Evolutionary conservation across 2,329 filamentous ascomycete genomes (phyloP).

Genomic region (Alternaria atra): DNA sequence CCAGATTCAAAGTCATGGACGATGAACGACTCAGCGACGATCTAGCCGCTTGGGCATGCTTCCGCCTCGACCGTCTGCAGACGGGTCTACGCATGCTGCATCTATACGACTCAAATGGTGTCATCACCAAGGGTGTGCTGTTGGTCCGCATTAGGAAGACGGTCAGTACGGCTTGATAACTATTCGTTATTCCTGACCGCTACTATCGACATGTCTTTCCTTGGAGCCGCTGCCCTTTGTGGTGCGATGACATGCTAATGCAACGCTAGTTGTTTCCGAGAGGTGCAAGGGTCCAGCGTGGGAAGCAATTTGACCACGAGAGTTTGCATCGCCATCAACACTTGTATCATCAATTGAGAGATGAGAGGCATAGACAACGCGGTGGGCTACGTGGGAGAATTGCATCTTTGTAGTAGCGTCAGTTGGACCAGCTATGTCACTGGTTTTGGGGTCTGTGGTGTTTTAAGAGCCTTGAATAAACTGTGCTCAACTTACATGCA

Average conservation of each 20-base stretch:
- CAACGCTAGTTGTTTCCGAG: conserved; percentile 4
- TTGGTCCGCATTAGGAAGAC: conserved; percentile 77
- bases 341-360: neutral
- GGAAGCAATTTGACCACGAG: neutral
- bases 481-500: neutral
- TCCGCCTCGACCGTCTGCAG: conserved; percentile 81
- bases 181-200: conserved; percentile 7
- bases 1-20: conserved; percentile 84
- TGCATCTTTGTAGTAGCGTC: neutral
- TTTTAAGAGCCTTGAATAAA: neutral
- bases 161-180: conserved; percentile 39
- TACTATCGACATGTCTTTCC: neutral
- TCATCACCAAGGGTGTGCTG: conserved; percentile 71
- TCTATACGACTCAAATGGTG: conserved; percentile 74
- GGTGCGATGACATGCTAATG: neutral
- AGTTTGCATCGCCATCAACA: neutral
- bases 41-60: conserved; percentile 86
- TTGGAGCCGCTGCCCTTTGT: neutral
- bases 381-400: neutral
- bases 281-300: neutral
- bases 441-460: neutral
- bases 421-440: neutral
- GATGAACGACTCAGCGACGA: conserved; percentile 80
- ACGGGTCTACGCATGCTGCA: conserved; percentile 80
- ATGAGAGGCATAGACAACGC: neutral